Base-by-base conservation (phyloP, 2,329 filamentous ascomycete genomes). In the Dactylella cylindrospora region DNA sequence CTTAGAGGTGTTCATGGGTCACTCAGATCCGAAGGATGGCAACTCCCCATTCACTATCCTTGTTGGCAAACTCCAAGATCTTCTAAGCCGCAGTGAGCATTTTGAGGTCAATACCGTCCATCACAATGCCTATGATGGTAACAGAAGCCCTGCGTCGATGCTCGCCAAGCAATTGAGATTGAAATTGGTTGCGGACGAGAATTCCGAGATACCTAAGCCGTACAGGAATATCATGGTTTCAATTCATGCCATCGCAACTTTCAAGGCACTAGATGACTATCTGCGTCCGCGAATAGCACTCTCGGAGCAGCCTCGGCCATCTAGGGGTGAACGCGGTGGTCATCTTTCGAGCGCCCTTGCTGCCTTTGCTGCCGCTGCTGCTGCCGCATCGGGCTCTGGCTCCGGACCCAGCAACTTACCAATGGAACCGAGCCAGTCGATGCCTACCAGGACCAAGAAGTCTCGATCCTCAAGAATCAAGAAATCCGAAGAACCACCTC, bases 221-320 rank as follows among this genome's bases (percentile, higher is more conserved):
- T 97, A 95, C 71, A 82, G 88, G 17, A 95, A 91, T 67, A 94
- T 98, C 65, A 96, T 96, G 86, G 93, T 98, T 0, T 95, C 90
- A 0, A 98, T 98, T 54, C 93, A 98, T 72, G 93, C 93, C 12
- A 97, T 98, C 70, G 91, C 93, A 2, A 97, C 90, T 0, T 97
- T 98, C 77, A 97, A 96, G 72, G 88, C 91, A 0, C 76, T 98
- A 19, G 93, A 97, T 70, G 93, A 98, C 71, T 98, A 97, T 72
- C 78, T 98, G 35, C 84, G 93, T 29, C 93, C 93, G 5, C 82
- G 91, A 62, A 95, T 98, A 59, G 89, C 79, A 68, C 72, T 93
- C 10, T 83, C 86, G 2, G 66, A 68, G 28, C 67, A 67, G 19
- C 67, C 67, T 39, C 66, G 66, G 40, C 62, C 65, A 15, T 54